Evolutionary conservation across 2,329 filamentous ascomycete species (phyloP).

Genomic region (Cadophora gregata): DNA sequence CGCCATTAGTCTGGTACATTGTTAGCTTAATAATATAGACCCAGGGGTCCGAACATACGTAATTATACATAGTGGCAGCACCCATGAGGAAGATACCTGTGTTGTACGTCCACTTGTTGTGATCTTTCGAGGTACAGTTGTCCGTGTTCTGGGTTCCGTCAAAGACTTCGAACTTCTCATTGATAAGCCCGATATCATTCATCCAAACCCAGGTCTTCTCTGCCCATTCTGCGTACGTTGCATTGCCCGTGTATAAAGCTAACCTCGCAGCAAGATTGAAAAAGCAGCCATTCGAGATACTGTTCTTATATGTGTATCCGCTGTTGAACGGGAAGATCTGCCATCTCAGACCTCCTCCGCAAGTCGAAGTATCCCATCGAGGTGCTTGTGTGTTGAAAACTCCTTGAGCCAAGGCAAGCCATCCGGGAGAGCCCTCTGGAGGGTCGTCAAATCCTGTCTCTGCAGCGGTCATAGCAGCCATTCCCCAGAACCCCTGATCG

Average conservation of each 20-base stretch:
- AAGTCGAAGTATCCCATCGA: constrained; percentile 72
- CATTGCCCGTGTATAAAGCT: constrained; percentile 77
- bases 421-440: constrained; percentile 60
- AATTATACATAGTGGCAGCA: constrained; percentile 52
- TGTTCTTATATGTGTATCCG: constrained; percentile 79
- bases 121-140: constrained; percentile 64
- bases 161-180: constrained; percentile 58
- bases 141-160: constrained; percentile 63
- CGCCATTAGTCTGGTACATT: constrained; percentile 39
- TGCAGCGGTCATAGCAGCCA: constrained; percentile 72
- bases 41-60: constrained; percentile 47
- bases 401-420: constrained; percentile 75
- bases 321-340: constrained; percentile 84
- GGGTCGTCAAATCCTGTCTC: constrained; percentile 69
- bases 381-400: constrained; percentile 79
- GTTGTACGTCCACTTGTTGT: constrained; percentile 73
- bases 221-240: constrained; percentile 79
- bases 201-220: constrained; percentile 77
- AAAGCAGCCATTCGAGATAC: constrained; percentile 66
- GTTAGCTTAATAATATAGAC: constrained; percentile 17
- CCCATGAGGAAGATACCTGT: constrained; percentile 70
- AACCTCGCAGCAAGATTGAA: constrained; percentile 69
- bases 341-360: constrained; percentile 78
- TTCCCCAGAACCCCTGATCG: constrained; percentile 76
- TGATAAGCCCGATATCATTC: constrained; percentile 60